These are phyloP conservation scores for Phlegmacium glaucopus DNA, from an alignment of 768 basidiomycete genomes.

Conservation along the genomic window DNA sequence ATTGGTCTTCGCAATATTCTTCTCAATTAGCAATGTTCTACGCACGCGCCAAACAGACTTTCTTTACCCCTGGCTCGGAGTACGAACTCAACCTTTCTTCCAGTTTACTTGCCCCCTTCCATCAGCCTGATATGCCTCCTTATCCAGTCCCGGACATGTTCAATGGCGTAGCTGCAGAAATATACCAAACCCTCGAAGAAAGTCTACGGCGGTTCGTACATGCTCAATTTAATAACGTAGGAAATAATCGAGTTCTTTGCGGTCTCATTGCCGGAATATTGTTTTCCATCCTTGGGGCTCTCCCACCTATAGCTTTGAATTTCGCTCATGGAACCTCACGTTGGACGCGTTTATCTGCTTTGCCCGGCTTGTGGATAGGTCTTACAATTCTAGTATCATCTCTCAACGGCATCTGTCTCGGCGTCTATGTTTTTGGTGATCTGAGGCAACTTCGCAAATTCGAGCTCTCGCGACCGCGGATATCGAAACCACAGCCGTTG, in stretches of 20 bases:
- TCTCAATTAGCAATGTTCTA: conserved; percentile 70
- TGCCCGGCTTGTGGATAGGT: conserved; percentile 73
- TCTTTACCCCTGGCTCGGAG: conserved; percentile 66
- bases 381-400: conserved; percentile 59
- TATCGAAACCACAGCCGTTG: conserved; percentile 46
- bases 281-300: conserved; percentile 42
- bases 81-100: conserved; percentile 74
- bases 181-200: conserved; percentile 54
- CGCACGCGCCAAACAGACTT: conserved; percentile 75
- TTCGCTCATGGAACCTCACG: conserved; percentile 45
- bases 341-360: conserved; percentile 54
- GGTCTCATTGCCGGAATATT: conserved; percentile 63
- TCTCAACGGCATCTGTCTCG: conserved; percentile 71
- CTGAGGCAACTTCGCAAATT: conserved; percentile 75
- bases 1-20: conserved; percentile 42
- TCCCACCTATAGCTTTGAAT: conserved; percentile 46
- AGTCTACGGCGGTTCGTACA: conserved; percentile 64
- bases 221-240: conserved; percentile 70
- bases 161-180: conserved; percentile 53
- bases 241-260: conserved; percentile 64
- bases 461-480: conserved; percentile 68
- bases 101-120: conserved; percentile 59
- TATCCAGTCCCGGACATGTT: conserved; percentile 71
- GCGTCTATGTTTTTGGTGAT: conserved; percentile 79
- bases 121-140: conserved; percentile 36